These are phyloP conservation scores for Kluyveromyces siamensis DNA, from an alignment of 805 yeast species.

Conservation along the genomic window DNA sequence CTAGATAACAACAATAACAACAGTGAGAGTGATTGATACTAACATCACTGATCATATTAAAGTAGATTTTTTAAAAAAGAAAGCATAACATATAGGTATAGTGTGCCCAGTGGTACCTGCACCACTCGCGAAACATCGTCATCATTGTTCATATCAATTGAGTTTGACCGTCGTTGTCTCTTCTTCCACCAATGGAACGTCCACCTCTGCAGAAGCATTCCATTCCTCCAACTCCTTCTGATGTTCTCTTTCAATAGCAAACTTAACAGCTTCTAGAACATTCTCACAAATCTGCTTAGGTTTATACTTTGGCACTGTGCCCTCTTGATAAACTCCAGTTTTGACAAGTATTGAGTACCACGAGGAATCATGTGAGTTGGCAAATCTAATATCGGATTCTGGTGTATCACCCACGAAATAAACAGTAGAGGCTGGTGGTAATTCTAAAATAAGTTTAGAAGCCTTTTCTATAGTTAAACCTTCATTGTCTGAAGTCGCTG, in stretches of 20 bases:
- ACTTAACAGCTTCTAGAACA: slow-evolving; percentile 74
- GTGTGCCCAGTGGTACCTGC: too few relatives aligned
- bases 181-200: slow-evolving; percentile 41
- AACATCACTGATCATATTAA: too few relatives aligned
- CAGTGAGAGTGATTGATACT: too few relatives aligned
- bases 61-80: too few relatives aligned
- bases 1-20: too few relatives aligned
- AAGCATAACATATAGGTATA: too few relatives aligned
- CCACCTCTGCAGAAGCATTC: slow-evolving; percentile 46
- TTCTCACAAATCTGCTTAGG: slow-evolving; percentile 68
- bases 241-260: slow-evolving; percentile 78
- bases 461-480: slow-evolving; percentile 39
- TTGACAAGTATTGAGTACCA: slow-evolving; percentile 82
- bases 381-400: slow-evolving; percentile 80
- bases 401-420: slow-evolving; percentile 89
- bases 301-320: slow-evolving; percentile 67
- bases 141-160: too few relatives aligned
- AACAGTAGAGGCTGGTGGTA: slow-evolving; percentile 80
- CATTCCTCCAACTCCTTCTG: slow-evolving; percentile 62
- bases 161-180: slow-evolving; percentile 24
- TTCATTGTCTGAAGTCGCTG: slow-evolving; percentile 29
- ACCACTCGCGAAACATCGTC: too few relatives aligned
- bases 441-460: slow-evolving; percentile 38
- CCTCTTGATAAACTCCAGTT: slow-evolving; percentile 80
- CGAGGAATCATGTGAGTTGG: slow-evolving; percentile 74